These are phyloP conservation scores for Talaromyces funiculosus DNA, from an alignment of 2,329 filamentous ascomycete species.

Conservation along the genomic window DNA sequence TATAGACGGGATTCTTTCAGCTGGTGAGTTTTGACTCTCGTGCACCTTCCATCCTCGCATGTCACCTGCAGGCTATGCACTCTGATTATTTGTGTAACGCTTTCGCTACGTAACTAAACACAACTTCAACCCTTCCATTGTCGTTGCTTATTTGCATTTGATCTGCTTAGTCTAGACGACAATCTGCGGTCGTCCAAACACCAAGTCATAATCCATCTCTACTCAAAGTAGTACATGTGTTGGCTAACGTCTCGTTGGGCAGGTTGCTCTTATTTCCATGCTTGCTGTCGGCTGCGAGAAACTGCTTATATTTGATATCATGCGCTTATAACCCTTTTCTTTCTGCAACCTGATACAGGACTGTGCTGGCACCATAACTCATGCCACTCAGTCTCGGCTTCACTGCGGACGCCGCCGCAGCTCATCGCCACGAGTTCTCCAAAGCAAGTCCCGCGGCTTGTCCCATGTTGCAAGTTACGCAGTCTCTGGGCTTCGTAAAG, in stretches of 20 bases:
- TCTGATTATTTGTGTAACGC: background rate
- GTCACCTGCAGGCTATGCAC: background rate
- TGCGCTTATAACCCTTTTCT: background rate
- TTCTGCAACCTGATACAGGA: background rate
- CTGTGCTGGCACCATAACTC: background rate
- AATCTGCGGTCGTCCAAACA: background rate
- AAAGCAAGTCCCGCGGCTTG: constrained; percentile 12
- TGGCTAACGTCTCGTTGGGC: background rate
- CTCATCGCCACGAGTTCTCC: constrained; percentile 33
- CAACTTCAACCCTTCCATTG: background rate
- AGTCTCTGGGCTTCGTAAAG: constrained; percentile 3
- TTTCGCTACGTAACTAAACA: background rate
- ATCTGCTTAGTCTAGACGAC: background rate
- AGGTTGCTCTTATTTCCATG: background rate
- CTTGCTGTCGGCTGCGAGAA: background rate
- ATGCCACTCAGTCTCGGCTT: constrained; percentile 41
- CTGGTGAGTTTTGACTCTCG: background rate
- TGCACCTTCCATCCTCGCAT: background rate
- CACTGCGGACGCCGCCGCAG: constrained; percentile 41
- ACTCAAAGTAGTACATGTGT: background rate
- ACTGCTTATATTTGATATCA: background rate
- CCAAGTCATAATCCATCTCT: background rate
- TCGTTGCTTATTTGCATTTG: background rate
- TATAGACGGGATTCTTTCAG: background rate
- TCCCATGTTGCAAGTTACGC: constrained; percentile 2